phyloP scores from a whole-genome alignment of 2,329 filamentous ascomycete species.

The Colletotrichum sansevieriae region DNA sequence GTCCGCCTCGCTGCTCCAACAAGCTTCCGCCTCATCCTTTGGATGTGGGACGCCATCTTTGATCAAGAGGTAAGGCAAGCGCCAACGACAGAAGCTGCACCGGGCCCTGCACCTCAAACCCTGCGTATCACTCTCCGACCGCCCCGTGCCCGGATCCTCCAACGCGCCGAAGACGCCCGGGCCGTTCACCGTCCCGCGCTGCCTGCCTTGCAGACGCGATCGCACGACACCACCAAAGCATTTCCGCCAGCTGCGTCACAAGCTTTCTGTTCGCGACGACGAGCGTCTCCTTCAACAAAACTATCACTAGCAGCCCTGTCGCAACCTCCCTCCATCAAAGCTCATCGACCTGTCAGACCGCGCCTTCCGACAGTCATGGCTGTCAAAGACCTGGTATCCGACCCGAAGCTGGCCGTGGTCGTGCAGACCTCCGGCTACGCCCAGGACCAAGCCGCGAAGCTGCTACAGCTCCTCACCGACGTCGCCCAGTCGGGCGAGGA shows the following conservation, averaged over 20 bases:
- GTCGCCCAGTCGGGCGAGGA: conserved; percentile 58
- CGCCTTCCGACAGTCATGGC: conserved; percentile 48
- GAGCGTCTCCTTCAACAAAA: background rate
- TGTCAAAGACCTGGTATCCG: conserved; percentile 56
- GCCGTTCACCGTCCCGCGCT: conserved; percentile 19
- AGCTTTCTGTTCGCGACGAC: background rate
- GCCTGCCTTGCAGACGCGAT: conserved; percentile 6
- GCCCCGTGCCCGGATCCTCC: background rate
- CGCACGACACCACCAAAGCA: background rate
- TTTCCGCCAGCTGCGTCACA: conserved; percentile 7
- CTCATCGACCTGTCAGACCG: background rate
- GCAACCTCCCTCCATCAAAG: background rate
- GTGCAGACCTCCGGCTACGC: conserved; percentile 80
- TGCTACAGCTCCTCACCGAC: conserved; percentile 67
- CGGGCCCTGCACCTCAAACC: background rate
- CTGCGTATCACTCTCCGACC: background rate
- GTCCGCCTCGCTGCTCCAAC: conserved; percentile 4
- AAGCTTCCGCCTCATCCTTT: background rate
- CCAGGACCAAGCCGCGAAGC: conserved; percentile 76
- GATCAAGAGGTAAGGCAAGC: background rate
- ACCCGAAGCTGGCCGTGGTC: conserved; percentile 72
- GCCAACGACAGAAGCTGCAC: background rate
- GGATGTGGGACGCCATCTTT: background rate
- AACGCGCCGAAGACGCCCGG: conserved; percentile 18
- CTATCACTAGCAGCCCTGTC: background rate